A percentile compares a stretch with the other conserved stretches of the same genome.
phyloP scores from a whole-genome alignment of 208 protist genomes.

The Leishmania mexicana region DNA sequence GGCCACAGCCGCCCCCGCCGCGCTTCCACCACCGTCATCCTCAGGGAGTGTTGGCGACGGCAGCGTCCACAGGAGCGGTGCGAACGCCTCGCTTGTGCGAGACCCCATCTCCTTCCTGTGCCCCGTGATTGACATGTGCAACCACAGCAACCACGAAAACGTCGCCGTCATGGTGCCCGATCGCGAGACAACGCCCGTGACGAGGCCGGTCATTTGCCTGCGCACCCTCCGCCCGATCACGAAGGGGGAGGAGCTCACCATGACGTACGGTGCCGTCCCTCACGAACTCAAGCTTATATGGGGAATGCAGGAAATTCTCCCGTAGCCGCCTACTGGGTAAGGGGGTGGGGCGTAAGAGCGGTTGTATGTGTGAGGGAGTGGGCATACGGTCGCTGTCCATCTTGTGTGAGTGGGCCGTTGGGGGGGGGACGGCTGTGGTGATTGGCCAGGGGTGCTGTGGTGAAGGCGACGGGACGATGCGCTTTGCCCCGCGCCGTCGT shows the following conservation, averaged over 20 bases:
- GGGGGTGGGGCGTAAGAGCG: background rate
- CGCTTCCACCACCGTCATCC: constrained; percentile 4
- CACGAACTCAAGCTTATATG: constrained; percentile 76
- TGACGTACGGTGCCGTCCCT: constrained; percentile 67
- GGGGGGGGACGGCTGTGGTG: background rate
- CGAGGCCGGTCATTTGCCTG: constrained; percentile 65
- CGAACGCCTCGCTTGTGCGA: constrained; percentile 34
- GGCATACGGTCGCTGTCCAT: background rate
- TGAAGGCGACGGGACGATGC: background rate
- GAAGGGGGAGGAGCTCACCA: constrained; percentile 81
- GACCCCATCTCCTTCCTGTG: constrained; percentile 82
- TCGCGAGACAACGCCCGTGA: constrained; percentile 20
- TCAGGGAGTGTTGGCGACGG: background rate
- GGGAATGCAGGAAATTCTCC: constrained; percentile 72
- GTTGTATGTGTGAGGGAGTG: background rate
- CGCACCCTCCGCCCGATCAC: constrained; percentile 69
- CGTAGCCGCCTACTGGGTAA: constrained; percentile 1
- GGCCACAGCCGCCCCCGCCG: constrained; percentile 20
- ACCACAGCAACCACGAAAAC: constrained; percentile 79
- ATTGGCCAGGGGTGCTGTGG: background rate
- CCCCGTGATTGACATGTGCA: constrained; percentile 87
- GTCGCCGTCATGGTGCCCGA: constrained; percentile 84
- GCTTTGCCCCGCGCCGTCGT: background rate
- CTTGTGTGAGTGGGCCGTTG: background rate
- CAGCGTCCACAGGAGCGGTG: background rate